Evolutionary conservation across 805 yeast species (phyloP).

Genomic region (Metschnikowia hibisci): DNA sequence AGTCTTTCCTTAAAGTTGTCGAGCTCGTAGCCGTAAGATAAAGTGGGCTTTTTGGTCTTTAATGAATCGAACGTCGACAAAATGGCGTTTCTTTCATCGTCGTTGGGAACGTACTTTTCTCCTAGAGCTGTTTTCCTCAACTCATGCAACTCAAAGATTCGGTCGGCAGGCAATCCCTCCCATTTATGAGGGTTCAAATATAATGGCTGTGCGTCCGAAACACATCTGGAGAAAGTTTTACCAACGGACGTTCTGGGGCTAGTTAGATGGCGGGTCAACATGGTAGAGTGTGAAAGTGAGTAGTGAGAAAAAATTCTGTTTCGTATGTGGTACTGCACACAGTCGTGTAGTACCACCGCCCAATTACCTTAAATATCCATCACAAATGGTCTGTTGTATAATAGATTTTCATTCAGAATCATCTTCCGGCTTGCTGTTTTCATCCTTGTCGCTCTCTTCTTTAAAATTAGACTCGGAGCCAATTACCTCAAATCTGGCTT

Average conservation of each 20-base stretch:
- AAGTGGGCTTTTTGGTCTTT: slow-evolving; percentile 26
- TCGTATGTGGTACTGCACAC: not conserved
- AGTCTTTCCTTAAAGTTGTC: slow-evolving; percentile 41
- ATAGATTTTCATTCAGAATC: not conserved
- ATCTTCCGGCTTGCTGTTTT: slow-evolving; percentile 1
- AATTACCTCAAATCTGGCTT: not conserved
- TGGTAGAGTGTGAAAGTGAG: not conserved
- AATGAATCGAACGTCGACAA: slow-evolving; percentile 39
- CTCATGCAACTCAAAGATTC: slow-evolving; percentile 57
- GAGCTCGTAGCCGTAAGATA: slow-evolving; percentile 39
- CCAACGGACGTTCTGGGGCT: not conserved
- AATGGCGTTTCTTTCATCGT: slow-evolving; percentile 65
- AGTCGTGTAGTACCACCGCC: not conserved
- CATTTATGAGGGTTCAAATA: slow-evolving; percentile 65
- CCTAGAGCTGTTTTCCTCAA: slow-evolving; percentile 56
- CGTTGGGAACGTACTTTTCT: slow-evolving; percentile 48
- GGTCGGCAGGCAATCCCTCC: slow-evolving; percentile 63
- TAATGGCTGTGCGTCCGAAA: slow-evolving; percentile 24
- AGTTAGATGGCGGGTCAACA: slow-evolving; percentile 4
- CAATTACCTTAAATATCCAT: not conserved
- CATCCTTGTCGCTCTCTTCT: slow-evolving; percentile 2
- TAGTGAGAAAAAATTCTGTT: slow-evolving; percentile 4
- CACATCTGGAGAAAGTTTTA: slow-evolving; percentile 5
- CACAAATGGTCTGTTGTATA: no score
- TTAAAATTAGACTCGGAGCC: not conserved